These are phyloP conservation scores for Calophaca sinica DNA, from an alignment of 306 rosid species.

Conservation along the genomic window DNA sequence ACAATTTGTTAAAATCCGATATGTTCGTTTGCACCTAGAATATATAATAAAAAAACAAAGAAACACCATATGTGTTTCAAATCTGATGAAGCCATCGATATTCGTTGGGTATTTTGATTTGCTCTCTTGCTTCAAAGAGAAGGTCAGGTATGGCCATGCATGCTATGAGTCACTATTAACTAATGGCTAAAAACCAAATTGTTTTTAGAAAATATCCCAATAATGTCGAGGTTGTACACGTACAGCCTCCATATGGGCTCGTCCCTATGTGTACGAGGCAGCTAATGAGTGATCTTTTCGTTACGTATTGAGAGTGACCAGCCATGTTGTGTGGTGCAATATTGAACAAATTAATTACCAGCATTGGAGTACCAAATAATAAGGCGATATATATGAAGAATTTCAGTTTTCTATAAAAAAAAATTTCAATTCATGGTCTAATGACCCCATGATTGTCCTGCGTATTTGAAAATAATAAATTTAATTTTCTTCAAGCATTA, in stretches of 20 bases:
- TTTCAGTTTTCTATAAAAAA: neutral
- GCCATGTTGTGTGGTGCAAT: neutral
- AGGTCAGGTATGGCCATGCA: neutral
- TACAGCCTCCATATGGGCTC: constrained; percentile 34
- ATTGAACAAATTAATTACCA: constrained; percentile 2
- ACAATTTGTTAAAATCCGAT: too few relatives aligned
- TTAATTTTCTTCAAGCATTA: too few relatives aligned
- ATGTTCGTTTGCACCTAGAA: neutral
- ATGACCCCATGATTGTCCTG: too few relatives aligned
- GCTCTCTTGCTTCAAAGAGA: neutral
- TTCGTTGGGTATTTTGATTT: too few relatives aligned
- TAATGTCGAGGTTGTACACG: neutral
- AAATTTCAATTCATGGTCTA: too few relatives aligned
- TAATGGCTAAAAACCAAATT: constrained; percentile 21
- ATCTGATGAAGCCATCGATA: neutral
- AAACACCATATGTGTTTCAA: neutral
- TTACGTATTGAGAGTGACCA: neutral
- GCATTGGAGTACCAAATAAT: neutral
- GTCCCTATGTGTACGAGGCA: neutral
- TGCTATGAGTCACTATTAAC: neutral
- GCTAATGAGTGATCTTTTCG: too few relatives aligned
- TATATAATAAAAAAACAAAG: neutral
- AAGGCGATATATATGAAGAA: neutral
- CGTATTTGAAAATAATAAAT: too few relatives aligned
- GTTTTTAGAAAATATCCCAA: neutral